A percentile compares a stretch with the other conserved stretches of the same genome.
These are phyloP conservation scores for Annulohypoxylon stygium DNA, from an alignment of 495 filamentous ascomycete species.

Conservation along the genomic window DNA sequence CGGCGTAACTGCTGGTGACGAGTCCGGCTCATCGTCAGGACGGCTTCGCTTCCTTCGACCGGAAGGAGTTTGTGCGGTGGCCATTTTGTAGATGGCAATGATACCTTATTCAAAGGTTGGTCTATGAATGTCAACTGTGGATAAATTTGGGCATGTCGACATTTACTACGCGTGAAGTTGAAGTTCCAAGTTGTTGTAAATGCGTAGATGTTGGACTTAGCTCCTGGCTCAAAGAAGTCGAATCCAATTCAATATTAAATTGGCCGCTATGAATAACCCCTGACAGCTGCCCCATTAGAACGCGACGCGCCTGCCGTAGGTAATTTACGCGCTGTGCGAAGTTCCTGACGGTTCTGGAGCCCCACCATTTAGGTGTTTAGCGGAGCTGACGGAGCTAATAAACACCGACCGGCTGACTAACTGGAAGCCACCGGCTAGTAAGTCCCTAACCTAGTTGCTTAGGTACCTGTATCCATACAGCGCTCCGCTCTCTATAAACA, in stretches of 20 bases:
- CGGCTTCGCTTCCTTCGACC: conserved; percentile 49
- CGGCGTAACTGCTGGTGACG: conserved; percentile 42
- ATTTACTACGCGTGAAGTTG: background rate
- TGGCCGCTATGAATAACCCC: background rate
- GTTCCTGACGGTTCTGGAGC: background rate
- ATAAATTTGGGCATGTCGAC: conserved; percentile 10
- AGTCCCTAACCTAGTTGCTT: background rate
- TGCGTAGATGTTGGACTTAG: background rate
- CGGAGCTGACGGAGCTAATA: background rate
- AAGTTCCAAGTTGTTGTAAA: background rate
- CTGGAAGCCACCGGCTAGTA: background rate
- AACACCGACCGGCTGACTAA: background rate
- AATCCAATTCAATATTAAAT: conserved; percentile 4
- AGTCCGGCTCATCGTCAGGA: conserved; percentile 39
- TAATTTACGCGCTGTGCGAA: conserved; percentile 38
- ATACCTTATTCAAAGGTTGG: background rate
- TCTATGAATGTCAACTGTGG: conserved; percentile 20
- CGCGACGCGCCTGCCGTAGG: conserved; percentile 37
- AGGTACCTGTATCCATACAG: background rate
- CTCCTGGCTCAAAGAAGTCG: background rate
- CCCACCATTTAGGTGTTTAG: background rate
- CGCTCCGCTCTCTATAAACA: no score
- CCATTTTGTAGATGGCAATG: conserved; percentile 30
- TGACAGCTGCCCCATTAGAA: conserved; percentile 19
- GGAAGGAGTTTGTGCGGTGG: conserved; percentile 41